Base-by-base conservation (phyloP, 805 yeast genomes). In the Saccharomycopsis vini region DNA sequence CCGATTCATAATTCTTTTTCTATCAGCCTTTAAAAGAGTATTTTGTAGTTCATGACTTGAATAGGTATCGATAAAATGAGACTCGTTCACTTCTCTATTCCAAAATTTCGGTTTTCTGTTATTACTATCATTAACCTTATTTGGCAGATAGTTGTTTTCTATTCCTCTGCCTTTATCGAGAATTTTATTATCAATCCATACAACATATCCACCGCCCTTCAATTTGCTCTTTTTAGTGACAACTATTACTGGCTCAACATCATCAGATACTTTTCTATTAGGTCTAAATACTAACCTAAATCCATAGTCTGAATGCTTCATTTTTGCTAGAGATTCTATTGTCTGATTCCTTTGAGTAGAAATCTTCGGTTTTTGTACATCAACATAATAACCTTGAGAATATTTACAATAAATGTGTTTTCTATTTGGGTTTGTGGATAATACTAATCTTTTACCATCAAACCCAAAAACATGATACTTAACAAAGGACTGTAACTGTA, bases 341-440 rank as follows among this genome's bases (percentile, higher is more conserved):
- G n/a, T n/a, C n/a, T n/a, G n/a, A n/a, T n/a, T 24, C 15, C 42
- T 24, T 42, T 24, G 20, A 22, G 20, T 23, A 7, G 18, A 15
- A 22, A 52, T 15, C 2, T 29, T 38, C 2, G 41, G 41, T 33
- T 35, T 60, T 33, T 59, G 56, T 2, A 71, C 52, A 40, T 69
- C 68, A 13, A 79, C 73, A 51, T 69, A 74, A 53, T 73, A 77
- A 3, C 84, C 77, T 0, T 87, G 87, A 0, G 77, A 84, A 50
- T 68, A 66, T 26, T 82, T 62, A 43, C 81, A 72, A 50, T 69
- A 72, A 30, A 73, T 57, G 55, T 81, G 87, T 49, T 72, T 69
- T 16, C 66, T 59, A 19, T 76, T 78, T 0, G 88, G 88, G 52
- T 77, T 81, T 0, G 89, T 81, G 1, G 87, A 72, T 37, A 81